Evolutionary conservation across 192 early-diverging fungal genomes (phyloP), one percentile per base, ranked within the genome.

Genomic region (Phlyctochytrium planicorne): DNA sequence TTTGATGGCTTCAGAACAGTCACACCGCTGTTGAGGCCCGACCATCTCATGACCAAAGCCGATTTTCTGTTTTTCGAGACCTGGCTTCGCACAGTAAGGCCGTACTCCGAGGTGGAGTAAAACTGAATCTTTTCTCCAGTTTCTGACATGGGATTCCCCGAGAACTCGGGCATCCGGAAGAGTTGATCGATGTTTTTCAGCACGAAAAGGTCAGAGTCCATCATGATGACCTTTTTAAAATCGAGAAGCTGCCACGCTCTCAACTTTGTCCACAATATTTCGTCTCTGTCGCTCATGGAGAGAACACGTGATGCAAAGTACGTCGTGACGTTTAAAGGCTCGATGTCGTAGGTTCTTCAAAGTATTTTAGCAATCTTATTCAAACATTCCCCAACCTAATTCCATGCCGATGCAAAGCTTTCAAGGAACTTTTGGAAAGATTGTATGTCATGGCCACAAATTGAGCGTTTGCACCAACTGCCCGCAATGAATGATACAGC

Each of bases 1-100:
- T 72, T 72, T 37, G 71, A 72, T 4, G 71, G 71, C 33, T 61
- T 71, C 25, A 72, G 47, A 66, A 72, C 71, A 6, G 71, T 72
- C 12, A 72, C 66, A 24, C 71, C 71, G 32, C 66, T 69, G 55
- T 72, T 72, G 20, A 72, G 52, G 30, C 71, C 71, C 16, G 69
- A 62, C 71, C 71, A 70, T n/a, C 63, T 62, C 34, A 47, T 37
- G 14, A 65, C 29, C 2, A 70, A 12, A 10, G 62, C 14, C 16
- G 67, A 17, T 14, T 68, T 59, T 17, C 59, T 53, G 1, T 68
- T 34, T 25, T 59, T 53, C 25, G 47, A 34, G 24, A 68, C 32
- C 40, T 68, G 57, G 40, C 60, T 68, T 37, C 67, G 32, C 3
- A 47, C 20, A 14, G 40, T 20, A 14, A 47, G 59, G 59, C 34